These are phyloP conservation scores for Tothia fuscella DNA, from an alignment of 2,329 filamentous ascomycete species.

Conservation along the genomic window DNA sequence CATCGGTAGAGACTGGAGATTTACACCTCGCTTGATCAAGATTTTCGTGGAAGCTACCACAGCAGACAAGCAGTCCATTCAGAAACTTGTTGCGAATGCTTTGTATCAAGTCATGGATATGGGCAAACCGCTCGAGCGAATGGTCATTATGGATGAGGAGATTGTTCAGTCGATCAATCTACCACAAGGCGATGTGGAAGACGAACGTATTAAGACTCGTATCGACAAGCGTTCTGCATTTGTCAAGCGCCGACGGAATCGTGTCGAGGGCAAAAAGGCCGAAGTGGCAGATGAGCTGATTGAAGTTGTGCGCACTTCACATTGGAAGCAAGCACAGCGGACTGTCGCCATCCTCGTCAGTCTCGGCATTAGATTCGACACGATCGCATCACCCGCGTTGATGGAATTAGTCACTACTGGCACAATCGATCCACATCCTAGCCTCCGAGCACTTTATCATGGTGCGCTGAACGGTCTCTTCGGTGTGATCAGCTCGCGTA, in stretches of 20 bases:
- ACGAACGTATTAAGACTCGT: conserved; percentile 37
- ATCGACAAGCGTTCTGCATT: conserved; percentile 59
- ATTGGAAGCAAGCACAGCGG: conserved; percentile 92
- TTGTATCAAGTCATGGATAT: conserved; percentile 85
- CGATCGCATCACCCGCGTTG: conserved; percentile 68
- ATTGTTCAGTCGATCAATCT: conserved; percentile 59
- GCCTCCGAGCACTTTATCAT: conserved; percentile 67
- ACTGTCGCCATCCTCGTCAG: conserved; percentile 87
- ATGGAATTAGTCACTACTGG: conserved; percentile 73
- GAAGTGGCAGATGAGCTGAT: conserved; percentile 72
- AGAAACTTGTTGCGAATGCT: conserved; percentile 70
- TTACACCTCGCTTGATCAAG: conserved; percentile 77
- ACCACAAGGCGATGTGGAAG: conserved; percentile 35
- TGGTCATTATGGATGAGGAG: conserved; percentile 67
- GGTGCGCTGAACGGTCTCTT: conserved; percentile 67
- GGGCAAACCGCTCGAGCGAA: conserved; percentile 73
- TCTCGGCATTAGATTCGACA: conserved; percentile 82
- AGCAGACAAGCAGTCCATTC: conserved; percentile 89
- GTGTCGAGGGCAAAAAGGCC: conserved; percentile 75
- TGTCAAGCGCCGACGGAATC: conserved; percentile 60
- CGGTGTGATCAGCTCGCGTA: conserved; percentile 75
- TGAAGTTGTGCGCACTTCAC: conserved; percentile 61
- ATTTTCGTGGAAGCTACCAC: conserved; percentile 81
- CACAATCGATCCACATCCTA: conserved; percentile 81
- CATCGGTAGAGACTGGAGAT: conserved; percentile 84